Percentiles rank a stretch among this genome's conserved stretches.
Conservation (phyloP, 345 rosid genomes). For the Acer negundo region DNA sequence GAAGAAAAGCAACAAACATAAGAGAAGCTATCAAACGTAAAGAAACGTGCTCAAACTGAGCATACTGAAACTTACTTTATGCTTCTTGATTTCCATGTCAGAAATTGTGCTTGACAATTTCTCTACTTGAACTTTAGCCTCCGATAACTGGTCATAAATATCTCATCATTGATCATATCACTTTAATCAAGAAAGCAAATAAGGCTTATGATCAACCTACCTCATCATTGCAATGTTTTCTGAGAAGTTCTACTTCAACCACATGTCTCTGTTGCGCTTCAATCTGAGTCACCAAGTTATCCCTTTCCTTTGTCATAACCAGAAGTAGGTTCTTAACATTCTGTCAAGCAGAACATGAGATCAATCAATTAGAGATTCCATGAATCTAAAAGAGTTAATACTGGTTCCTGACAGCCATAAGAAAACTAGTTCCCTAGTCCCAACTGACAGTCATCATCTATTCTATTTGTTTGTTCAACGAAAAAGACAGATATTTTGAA, state of each 20-base stretch:
- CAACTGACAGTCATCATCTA: background rate
- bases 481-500: conserved; percentile 7
- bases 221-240: conserved; percentile 25
- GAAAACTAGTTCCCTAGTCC: background rate
- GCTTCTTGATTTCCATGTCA: conserved; percentile 46
- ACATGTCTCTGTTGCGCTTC: conserved; percentile 30
- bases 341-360: conserved; percentile 22
- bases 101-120: conserved; percentile 39
- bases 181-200: background rate
- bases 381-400: background rate
- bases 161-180: conserved; percentile 5
- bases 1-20: too few relatives aligned
- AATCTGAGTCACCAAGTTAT: conserved; percentile 29
- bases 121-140: conserved; percentile 42
- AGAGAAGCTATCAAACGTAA: too few relatives aligned
- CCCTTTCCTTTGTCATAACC: conserved; percentile 36
- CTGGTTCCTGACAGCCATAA: background rate
- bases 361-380: conserved; percentile 10
- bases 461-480: background rate
- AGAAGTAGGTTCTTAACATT: conserved; percentile 35
- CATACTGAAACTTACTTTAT: conserved; percentile 38
- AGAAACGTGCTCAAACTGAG: too few relatives aligned
- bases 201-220: conserved; percentile 23
- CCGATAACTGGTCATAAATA: conserved; percentile 39
- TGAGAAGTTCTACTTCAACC: conserved; percentile 24